Conservation (phyloP, 2,329 filamentous ascomycete genomes). For the Dactylonectria estremocensis region DNA sequence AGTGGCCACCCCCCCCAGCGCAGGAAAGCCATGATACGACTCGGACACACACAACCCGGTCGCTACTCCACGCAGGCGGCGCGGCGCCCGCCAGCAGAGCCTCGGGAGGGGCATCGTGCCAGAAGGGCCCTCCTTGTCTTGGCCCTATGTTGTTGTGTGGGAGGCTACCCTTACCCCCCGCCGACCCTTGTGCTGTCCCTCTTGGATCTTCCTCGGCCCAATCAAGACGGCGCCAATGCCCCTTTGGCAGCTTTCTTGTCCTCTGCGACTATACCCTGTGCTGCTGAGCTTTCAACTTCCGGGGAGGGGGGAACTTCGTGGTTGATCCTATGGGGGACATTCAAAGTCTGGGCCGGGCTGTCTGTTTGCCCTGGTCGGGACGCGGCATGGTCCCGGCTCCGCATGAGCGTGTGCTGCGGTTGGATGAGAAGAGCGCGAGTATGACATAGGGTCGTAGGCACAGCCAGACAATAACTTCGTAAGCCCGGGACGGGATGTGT, state of each 20-base stretch:
- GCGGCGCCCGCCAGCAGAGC: conserved; percentile 29
- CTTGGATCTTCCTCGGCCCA: conserved; percentile 17
- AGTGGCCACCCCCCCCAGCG: conserved; percentile 11
- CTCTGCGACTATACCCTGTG: conserved; percentile 3
- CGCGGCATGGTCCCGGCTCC: conserved; percentile 19
- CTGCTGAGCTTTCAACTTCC: neutral
- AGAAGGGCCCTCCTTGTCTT: neutral
- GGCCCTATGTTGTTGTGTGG: neutral
- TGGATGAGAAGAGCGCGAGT: neutral
- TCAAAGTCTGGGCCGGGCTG: neutral
- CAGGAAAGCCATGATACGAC: conserved; percentile 28
- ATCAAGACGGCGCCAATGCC: conserved; percentile 14
- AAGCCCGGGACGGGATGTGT: neutral
- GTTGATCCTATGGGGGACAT: neutral
- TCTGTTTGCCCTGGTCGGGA: neutral
- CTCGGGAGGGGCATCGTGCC: conserved; percentile 27
- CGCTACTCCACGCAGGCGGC: conserved; percentile 29
- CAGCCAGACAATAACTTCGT: neutral
- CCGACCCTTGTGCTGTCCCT: conserved; percentile 22
- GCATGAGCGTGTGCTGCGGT: conserved; percentile 13
- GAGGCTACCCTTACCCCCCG: conserved; percentile 7
- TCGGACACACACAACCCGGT: conserved; percentile 28
- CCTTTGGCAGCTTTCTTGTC: neutral
- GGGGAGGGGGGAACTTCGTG: conserved; percentile 1
- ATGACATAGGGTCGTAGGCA: neutral